These are phyloP conservation scores for Alectoria sarmentosa DNA, from an alignment of 495 filamentous ascomycete species.

Conservation along the genomic window DNA sequence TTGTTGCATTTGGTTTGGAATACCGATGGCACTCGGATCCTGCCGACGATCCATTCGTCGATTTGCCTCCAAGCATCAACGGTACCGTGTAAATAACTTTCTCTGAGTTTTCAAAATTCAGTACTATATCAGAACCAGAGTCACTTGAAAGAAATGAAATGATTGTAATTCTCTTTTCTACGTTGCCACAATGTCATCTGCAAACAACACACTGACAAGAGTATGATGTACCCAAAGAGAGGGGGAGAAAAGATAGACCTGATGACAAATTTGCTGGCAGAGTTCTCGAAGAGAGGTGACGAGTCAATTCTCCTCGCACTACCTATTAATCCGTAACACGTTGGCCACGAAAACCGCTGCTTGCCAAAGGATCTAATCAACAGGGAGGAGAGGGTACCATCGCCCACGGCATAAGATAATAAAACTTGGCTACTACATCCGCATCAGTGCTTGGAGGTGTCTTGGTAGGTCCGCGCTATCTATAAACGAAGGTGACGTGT, in stretches of 20 bases:
- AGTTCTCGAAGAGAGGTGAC: neutral
- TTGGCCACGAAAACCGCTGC: neutral
- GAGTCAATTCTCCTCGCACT: neutral
- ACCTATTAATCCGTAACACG: neutral
- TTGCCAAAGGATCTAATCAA: neutral
- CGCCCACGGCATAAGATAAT: neutral
- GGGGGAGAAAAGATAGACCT: neutral
- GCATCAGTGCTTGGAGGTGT: neutral
- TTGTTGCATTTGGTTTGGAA: neutral
- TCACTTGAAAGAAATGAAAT: neutral
- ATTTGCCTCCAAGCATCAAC: neutral
- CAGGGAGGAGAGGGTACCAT: neutral
- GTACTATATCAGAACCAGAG: neutral
- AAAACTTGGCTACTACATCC: neutral
- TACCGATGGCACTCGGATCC: constrained; percentile 4
- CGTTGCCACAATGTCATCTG: neutral
- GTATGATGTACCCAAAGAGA: neutral
- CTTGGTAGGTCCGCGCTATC: neutral
- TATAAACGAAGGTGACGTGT: neutral
- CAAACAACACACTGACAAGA: neutral
- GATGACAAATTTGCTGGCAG: neutral
- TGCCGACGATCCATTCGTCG: neutral
- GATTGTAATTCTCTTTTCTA: too few species aligned
- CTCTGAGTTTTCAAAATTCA: neutral
- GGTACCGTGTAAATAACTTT: neutral